A percentile compares a stretch with the other conserved stretches of the same genome.
phyloP scores from a whole-genome alignment of 2,329 filamentous ascomycete genomes.

The Penicillium sp. region DNA sequence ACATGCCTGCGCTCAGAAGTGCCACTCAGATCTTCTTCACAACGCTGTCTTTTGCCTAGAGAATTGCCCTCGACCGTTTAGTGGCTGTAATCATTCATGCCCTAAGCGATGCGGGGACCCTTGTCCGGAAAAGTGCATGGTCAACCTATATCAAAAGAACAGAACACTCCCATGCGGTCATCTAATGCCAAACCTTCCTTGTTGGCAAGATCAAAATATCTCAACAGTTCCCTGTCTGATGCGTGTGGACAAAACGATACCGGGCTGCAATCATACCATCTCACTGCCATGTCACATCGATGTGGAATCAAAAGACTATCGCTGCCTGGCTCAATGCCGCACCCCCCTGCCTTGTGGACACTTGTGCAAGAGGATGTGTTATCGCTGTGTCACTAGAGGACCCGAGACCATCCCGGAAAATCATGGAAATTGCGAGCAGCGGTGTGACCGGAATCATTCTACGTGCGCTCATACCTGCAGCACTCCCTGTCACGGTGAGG shows the following conservation, averaged over 20 bases:
- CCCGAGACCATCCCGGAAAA: slow-evolving; percentile 33
- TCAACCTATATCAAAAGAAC: slow-evolving; percentile 29
- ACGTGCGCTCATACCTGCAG: slow-evolving; percentile 60
- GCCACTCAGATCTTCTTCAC: slow-evolving; percentile 48
- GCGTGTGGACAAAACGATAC: slow-evolving; percentile 50
- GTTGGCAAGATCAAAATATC: slow-evolving; percentile 47
- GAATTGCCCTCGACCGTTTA: slow-evolving; percentile 37
- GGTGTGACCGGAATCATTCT: slow-evolving; percentile 53
- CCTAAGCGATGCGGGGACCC: slow-evolving; percentile 42
- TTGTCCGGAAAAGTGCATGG: slow-evolving; percentile 40
- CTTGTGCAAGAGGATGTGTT: slow-evolving; percentile 53
- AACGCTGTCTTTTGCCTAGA: slow-evolving; percentile 43
- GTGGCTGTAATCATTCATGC: slow-evolving; percentile 47
- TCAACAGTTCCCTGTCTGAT: slow-evolving; percentile 51
- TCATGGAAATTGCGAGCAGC: slow-evolving; percentile 46
- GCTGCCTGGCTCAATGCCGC: slow-evolving; percentile 53
- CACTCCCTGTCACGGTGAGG: slow-evolving; percentile 52
- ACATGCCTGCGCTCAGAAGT: slow-evolving; percentile 47
- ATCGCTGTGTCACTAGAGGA: slow-evolving; percentile 45
- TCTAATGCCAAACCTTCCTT: slow-evolving; percentile 29
- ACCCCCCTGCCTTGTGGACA: slow-evolving; percentile 58
- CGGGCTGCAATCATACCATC: slow-evolving; percentile 57
- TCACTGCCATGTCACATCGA: slow-evolving; percentile 52
- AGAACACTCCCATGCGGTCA: slow-evolving; percentile 35
- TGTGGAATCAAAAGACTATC: slow-evolving; percentile 43